phyloP scores from a whole-genome alignment of 2,329 filamentous ascomycete species.

The Scytalidium lignicola region DNA sequence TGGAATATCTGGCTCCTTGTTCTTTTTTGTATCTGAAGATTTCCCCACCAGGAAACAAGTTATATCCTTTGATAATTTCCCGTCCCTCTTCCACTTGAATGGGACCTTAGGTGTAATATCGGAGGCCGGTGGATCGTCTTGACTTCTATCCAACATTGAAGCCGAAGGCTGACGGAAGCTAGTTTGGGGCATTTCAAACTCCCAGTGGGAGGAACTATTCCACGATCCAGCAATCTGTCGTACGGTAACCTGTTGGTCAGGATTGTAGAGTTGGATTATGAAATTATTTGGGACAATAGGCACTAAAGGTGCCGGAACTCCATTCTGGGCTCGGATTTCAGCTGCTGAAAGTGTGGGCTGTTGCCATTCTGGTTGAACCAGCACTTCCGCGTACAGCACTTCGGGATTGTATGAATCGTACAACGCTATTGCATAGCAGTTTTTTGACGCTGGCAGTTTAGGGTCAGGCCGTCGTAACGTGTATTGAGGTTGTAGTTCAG shows the following conservation, averaged over 20 bases:
- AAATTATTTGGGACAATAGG: constrained; percentile 75
- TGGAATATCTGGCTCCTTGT: constrained; percentile 90
- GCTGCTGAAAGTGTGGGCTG: constrained; percentile 77
- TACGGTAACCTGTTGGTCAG: constrained; percentile 74
- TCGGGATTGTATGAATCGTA: constrained; percentile 77
- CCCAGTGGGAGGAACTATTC: constrained; percentile 77
- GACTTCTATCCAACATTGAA: constrained; percentile 71
- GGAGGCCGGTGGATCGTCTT: constrained; percentile 49
- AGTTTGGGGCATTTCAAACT: constrained; percentile 85
- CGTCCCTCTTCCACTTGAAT: constrained; percentile 87
- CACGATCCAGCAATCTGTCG: constrained; percentile 69
- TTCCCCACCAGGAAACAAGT: constrained; percentile 83
- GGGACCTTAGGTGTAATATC: constrained; percentile 66
- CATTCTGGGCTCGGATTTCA: constrained; percentile 67
- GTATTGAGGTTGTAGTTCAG: constrained; percentile 75
- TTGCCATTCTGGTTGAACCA: constrained; percentile 79
- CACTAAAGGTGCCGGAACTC: constrained; percentile 58
- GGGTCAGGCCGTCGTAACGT: constrained; percentile 74
- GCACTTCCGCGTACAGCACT: constrained; percentile 81
- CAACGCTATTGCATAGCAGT: constrained; percentile 81
- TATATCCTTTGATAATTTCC: constrained; percentile 79
- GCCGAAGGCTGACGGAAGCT: constrained; percentile 77
- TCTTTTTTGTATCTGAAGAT: constrained; percentile 67
- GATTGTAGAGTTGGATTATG: constrained; percentile 86
- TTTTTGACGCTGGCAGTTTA: constrained; percentile 61